phyloP scores from a whole-genome alignment of 345 rosid species.

The Sapria himalayana region DNA sequence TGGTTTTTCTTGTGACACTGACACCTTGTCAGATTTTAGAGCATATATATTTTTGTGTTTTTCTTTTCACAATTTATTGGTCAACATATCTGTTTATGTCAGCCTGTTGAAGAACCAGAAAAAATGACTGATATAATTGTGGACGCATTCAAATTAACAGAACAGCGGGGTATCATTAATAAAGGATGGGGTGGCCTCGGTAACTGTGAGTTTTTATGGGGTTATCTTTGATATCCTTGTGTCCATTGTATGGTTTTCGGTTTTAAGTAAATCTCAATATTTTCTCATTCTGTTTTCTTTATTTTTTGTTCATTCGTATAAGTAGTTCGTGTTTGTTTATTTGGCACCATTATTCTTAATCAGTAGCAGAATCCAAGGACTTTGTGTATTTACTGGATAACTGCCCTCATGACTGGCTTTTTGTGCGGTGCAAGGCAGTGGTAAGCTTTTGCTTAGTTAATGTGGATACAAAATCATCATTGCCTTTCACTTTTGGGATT shows the following conservation, averaged over 20 bases:
- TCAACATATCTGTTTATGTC: conserved; percentile 4
- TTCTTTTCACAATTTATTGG: background rate
- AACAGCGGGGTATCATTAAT: conserved; percentile 87
- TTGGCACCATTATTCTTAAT: conserved; percentile 11
- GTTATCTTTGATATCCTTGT: background rate
- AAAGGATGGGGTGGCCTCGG: conserved; percentile 99
- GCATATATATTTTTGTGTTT: no score
- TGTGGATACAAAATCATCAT: no score
- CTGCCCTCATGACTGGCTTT: conserved; percentile 93
- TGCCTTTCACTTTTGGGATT: no score
- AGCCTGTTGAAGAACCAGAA: conserved; percentile 88
- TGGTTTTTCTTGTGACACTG: no score
- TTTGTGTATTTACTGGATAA: conserved; percentile 68
- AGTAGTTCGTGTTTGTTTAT: background rate
- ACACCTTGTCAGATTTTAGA: no score
- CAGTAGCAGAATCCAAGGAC: conserved; percentile 88
- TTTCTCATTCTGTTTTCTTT: background rate
- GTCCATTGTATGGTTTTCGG: background rate
- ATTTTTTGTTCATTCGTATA: background rate
- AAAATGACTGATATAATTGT: conserved; percentile 74
- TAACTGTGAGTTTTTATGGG: conserved; percentile 37
- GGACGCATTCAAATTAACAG: conserved; percentile 51
- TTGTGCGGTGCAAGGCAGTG: conserved; percentile 97
- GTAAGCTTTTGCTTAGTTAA: conserved; percentile 41
- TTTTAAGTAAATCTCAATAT: background rate